Evolutionary conservation across 768 basidiomycete species (phyloP).

Genomic region (Psilocybe cyanescens): DNA sequence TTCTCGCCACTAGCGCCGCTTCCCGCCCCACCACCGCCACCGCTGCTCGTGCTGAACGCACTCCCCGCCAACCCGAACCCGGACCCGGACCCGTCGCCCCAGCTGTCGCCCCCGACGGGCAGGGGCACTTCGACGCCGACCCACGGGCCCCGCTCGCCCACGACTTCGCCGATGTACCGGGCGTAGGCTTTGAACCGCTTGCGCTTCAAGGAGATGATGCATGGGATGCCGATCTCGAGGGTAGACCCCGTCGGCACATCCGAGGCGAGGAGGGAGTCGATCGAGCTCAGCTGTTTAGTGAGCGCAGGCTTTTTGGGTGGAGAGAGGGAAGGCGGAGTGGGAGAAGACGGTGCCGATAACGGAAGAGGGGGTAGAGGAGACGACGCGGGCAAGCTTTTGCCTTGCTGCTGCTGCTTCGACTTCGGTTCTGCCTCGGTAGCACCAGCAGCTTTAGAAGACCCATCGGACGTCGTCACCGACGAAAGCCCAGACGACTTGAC

Average conservation of each 20-base stretch:
- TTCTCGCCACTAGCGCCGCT: constrained; percentile 13
- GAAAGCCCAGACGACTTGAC: constrained; percentile 19
- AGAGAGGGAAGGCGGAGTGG: not conserved
- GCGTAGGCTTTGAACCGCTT: constrained; percentile 87
- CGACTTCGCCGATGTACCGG: constrained; percentile 86
- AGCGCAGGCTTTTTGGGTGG: not conserved
- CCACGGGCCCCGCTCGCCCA: constrained; percentile 84
- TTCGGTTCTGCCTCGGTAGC: no score
- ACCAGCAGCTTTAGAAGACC: no score
- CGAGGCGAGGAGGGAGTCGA: constrained; percentile 14
- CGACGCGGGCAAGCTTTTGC: not conserved
- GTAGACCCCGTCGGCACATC: constrained; percentile 61
- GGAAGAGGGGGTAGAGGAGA: not conserved
- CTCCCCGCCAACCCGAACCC: not conserved
- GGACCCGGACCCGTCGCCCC: constrained; percentile 24
- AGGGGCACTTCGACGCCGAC: constrained; percentile 90
- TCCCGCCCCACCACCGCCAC: not conserved
- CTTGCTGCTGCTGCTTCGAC: no score
- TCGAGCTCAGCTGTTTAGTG: not conserved
- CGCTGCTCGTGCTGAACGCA: not conserved
- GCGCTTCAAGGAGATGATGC: constrained; percentile 84
- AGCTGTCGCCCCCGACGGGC: constrained; percentile 49
- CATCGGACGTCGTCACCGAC: not conserved
- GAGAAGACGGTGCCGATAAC: not conserved
- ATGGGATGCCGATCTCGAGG: constrained; percentile 87